phyloP scores from a whole-genome alignment of 495 filamentous ascomycete genomes.

The Daldinia bambusicola region DNA sequence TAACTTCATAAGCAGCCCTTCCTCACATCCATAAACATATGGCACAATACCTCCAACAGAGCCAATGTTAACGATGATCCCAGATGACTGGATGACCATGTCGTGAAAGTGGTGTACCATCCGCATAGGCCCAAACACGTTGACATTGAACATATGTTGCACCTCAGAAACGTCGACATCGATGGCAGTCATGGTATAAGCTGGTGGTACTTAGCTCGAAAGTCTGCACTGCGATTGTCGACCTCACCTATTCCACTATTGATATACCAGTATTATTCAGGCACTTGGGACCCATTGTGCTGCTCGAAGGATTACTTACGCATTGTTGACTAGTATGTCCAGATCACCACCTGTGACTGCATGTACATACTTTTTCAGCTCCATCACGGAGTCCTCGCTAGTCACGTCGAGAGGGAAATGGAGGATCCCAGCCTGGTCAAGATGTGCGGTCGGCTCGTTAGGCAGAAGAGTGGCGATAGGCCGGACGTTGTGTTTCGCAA shows the following conservation, averaged over 20 bases:
- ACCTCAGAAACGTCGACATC: background rate
- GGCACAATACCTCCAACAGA: background rate
- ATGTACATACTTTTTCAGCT: background rate
- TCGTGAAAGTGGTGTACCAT: background rate
- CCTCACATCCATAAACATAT: background rate
- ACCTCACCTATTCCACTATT: background rate
- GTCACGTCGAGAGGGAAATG: too few species aligned
- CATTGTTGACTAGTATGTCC: background rate
- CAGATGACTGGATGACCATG: background rate
- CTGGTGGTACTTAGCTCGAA: background rate
- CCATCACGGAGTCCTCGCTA: slow-evolving; percentile 32
- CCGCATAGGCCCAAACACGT: background rate
- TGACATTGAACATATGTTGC: background rate
- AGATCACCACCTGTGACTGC: background rate
- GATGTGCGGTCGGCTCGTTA: slow-evolving; percentile 55
- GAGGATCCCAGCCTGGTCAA: too few species aligned
- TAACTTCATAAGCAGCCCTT: background rate
- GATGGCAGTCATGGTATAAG: background rate
- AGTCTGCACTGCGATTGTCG: background rate
- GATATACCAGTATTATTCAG: background rate
- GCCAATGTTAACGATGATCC: background rate
- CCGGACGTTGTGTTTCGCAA: background rate
- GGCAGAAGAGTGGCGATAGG: slow-evolving; percentile 8
- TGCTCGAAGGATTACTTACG: background rate
- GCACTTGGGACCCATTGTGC: background rate